phyloP scores from a whole-genome alignment of 768 basidiomycete genomes.

The Neoboletus magnificus region DNA sequence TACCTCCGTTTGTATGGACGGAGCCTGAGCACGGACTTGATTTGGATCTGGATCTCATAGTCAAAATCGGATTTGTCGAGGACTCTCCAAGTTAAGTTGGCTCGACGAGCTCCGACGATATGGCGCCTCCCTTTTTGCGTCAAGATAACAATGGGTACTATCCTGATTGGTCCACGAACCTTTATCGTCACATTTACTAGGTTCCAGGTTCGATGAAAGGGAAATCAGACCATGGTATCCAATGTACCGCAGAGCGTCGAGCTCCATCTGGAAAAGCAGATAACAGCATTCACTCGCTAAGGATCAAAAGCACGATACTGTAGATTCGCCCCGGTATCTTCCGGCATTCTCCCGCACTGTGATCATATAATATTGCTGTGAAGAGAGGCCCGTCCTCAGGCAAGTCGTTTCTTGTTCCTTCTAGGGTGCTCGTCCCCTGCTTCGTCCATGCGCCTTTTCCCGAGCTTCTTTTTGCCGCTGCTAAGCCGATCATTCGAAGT shows the following conservation, averaged over 20 bases:
- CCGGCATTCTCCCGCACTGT: conserved; percentile 17
- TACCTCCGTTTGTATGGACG: conserved; percentile 19
- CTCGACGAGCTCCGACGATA: conserved; percentile 1
- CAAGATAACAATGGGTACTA: background rate
- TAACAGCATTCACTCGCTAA: background rate
- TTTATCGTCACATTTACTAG: conserved; percentile 11
- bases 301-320: background rate
- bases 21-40: conserved; percentile 4
- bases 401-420: conserved; percentile 11
- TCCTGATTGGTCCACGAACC: conserved; percentile 17
- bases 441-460: conserved; percentile 16
- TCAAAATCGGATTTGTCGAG: conserved; percentile 27
- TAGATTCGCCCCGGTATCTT: conserved; percentile 15
- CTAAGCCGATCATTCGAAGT: conserved; percentile 20
- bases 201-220: conserved; percentile 4
- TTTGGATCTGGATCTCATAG: conserved; percentile 17
- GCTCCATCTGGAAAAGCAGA: conserved; percentile 1
- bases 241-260: background rate
- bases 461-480: conserved; percentile 21
- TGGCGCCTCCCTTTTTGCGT: conserved; percentile 2
- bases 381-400: conserved; percentile 1
- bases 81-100: conserved; percentile 1
- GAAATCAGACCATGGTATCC: background rate
- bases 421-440: conserved; percentile 10
- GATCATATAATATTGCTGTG: conserved; percentile 6